Conservation (phyloP, 108 stramenopile genomes). For the Phaeodactylum tricornutum region DNA sequence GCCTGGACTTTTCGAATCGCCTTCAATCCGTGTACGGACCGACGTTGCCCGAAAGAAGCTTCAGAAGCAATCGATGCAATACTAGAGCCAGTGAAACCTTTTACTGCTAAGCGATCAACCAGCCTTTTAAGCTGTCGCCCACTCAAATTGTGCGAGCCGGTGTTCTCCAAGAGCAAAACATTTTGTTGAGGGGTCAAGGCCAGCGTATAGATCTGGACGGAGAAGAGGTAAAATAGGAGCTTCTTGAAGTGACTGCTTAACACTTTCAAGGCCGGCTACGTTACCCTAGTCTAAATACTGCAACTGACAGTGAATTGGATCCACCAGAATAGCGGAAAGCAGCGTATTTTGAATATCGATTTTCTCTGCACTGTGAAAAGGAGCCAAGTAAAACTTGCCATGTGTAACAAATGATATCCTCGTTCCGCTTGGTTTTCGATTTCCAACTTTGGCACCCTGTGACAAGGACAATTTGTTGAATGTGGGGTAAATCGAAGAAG, state of each 20-base stretch:
- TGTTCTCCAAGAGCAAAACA: constrained; percentile 60
- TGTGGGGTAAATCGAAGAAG: no score
- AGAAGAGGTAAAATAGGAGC: constrained; percentile 85
- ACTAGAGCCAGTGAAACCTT: constrained; percentile 57
- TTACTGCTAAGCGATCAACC: constrained; percentile 24
- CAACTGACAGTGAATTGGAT: no score
- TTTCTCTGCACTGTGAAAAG: no score
- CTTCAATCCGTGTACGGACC: constrained; percentile 32
- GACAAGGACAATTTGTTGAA: no score
- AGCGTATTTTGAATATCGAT: no score
- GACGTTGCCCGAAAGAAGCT: constrained; percentile 53
- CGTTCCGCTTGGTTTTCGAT: no score
- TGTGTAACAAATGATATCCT: no score
- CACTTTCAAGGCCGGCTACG: constrained; percentile 68
- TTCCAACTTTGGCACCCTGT: no score
- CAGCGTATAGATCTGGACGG: constrained; percentile 88
- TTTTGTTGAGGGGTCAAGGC: constrained; percentile 80
- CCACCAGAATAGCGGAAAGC: no score
- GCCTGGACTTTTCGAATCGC: constrained; percentile 27
- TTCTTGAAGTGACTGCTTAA: constrained; percentile 87
- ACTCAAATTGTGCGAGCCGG: constrained; percentile 24
- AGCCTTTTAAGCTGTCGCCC: constrained; percentile 17
- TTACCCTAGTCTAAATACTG: constrained; percentile 36
- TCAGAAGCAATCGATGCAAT: constrained; percentile 48
- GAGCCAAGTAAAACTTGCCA: no score